These are phyloP conservation scores for Colletotrichum plurivorum DNA, from an alignment of 2,329 filamentous ascomycete genomes.

Conservation along the genomic window DNA sequence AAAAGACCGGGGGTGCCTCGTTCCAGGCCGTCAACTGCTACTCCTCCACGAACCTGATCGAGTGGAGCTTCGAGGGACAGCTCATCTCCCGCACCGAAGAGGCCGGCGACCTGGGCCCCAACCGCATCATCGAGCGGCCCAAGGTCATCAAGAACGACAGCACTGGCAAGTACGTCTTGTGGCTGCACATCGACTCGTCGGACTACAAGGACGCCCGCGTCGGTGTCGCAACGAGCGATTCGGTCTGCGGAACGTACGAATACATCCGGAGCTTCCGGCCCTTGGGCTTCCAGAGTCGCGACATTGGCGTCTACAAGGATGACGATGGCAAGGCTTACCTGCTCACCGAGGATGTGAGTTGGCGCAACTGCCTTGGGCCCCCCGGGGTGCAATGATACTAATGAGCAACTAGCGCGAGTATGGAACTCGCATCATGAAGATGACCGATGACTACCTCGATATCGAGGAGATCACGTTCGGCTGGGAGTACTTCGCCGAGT, in stretches of 20 bases:
- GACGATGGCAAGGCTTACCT: constrained; percentile 73
- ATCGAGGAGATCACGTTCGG: constrained; percentile 64
- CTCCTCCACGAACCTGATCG: constrained; percentile 71
- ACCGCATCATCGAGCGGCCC: constrained; percentile 75
- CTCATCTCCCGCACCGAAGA: constrained; percentile 65
- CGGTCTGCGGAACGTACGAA: constrained; percentile 72
- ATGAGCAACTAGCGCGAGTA: constrained; percentile 31
- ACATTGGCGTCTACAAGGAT: constrained; percentile 74
- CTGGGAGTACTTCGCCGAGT: constrained; percentile 70
- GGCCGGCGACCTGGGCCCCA: constrained; percentile 71
- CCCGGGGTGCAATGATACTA: not conserved
- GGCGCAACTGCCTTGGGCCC: not conserved
- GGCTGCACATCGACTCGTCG: constrained; percentile 75
- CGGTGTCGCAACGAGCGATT: constrained; percentile 72
- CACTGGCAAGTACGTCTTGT: constrained; percentile 77
- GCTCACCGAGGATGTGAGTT: constrained; percentile 72
- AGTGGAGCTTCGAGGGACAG: constrained; percentile 74
- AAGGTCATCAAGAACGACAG: constrained; percentile 77
- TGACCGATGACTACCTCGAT: constrained; percentile 70
- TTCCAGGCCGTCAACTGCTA: constrained; percentile 80
- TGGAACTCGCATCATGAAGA: constrained; percentile 63
- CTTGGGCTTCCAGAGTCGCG: constrained; percentile 59
- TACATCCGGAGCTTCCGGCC: constrained; percentile 52
- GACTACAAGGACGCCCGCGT: constrained; percentile 75
- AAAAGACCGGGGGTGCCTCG: constrained; percentile 73